Evolutionary conservation across 495 filamentous ascomycete genomes (phyloP).

Genomic region (Daldinia caldariorum): DNA sequence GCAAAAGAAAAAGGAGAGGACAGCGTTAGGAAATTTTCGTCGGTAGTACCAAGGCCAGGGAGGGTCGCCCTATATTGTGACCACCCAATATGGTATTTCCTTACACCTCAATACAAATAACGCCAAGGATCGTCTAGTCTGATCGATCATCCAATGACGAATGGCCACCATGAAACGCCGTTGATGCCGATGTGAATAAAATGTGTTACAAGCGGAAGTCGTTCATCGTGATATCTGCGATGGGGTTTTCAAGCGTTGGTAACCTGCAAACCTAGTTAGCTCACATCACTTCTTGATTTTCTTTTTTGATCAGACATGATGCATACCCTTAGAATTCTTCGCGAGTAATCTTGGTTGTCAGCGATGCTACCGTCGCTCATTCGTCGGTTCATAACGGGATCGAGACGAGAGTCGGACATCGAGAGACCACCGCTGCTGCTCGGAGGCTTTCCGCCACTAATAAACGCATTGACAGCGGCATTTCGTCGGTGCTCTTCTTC

Average conservation of each 20-base stretch:
- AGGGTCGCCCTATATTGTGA: constrained; percentile 45
- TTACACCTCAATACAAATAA: constrained; percentile 51
- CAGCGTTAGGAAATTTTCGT: constrained; percentile 48
- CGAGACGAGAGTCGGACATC: constrained; percentile 83
- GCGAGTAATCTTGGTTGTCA: constrained; percentile 96
- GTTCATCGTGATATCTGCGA: constrained; percentile 57
- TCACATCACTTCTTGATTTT: background rate
- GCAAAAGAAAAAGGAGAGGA: constrained; percentile 58
- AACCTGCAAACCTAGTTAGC: constrained; percentile 55
- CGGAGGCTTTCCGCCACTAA: constrained; percentile 66
- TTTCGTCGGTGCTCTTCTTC: constrained; percentile 85
- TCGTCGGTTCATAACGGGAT: constrained; percentile 88
- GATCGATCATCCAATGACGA: constrained; percentile 58
- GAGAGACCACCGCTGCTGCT: constrained; percentile 66
- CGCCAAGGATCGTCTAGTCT: constrained; percentile 50
- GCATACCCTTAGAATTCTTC: constrained; percentile 90
- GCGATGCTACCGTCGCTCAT: constrained; percentile 97
- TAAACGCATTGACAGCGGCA: constrained; percentile 73
- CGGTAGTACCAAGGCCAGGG: constrained; percentile 43
- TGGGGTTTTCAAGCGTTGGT: constrained; percentile 63
- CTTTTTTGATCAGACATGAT: background rate
- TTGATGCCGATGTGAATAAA: constrained; percentile 60
- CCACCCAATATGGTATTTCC: constrained; percentile 48
- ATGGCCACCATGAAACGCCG: constrained; percentile 60
- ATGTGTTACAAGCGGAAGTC: constrained; percentile 57